Evolutionary conservation across 2,329 filamentous ascomycete genomes (phyloP).

Genomic region (Myriosclerotinia scirpicola): DNA sequence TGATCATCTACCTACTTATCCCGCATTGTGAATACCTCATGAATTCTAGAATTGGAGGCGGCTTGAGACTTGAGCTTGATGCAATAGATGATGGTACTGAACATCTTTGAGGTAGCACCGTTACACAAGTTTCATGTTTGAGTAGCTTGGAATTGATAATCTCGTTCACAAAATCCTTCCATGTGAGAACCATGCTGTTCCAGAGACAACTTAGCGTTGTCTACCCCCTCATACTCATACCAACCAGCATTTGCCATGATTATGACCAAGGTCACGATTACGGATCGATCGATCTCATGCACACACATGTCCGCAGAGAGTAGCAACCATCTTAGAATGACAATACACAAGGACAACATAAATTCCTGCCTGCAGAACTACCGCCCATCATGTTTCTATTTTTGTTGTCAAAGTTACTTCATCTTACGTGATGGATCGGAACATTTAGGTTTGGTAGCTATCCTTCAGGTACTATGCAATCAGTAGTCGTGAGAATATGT

Average conservation of each 20-base stretch:
- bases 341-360: slow-evolving; percentile 19
- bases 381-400: slow-evolving; percentile 22
- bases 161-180: background rate
- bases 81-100: slow-evolving; percentile 2
- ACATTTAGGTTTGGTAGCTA: background rate
- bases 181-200: slow-evolving; percentile 10
- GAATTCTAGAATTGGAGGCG: background rate
- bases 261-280: slow-evolving; percentile 7
- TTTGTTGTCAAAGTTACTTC: slow-evolving; percentile 16
- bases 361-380: slow-evolving; percentile 17
- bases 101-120: background rate
- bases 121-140: slow-evolving; percentile 12
- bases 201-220: background rate
- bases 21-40: background rate
- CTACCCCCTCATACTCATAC: slow-evolving; percentile 1
- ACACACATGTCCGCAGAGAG: slow-evolving; percentile 18
- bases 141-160: background rate
- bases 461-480: slow-evolving; percentile 22
- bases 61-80: background rate
- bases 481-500: slow-evolving; percentile 12
- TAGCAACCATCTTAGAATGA: background rate
- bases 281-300: slow-evolving; percentile 24
- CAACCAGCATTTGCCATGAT: slow-evolving; percentile 5
- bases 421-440: slow-evolving; percentile 22
- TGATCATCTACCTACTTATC: background rate